Evolutionary conservation across 768 basidiomycete species (phyloP).

Genomic region (Pisolithus microcarpus): DNA sequence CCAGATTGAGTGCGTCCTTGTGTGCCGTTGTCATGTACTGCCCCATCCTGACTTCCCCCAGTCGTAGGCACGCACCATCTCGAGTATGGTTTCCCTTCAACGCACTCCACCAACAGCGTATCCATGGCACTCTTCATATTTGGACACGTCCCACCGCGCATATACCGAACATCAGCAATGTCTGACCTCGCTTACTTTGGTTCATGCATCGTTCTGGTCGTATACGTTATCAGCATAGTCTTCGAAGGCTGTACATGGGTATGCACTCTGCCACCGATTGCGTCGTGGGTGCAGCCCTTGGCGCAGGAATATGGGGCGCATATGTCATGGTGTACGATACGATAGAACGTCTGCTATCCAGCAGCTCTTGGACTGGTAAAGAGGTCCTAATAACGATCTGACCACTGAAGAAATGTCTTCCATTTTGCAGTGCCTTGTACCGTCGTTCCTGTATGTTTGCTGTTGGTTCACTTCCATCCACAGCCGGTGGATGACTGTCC

Average conservation of each 20-base stretch:
- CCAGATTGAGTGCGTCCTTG: constrained; percentile 64
- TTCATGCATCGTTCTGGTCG: constrained; percentile 37
- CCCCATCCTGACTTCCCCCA: constrained; percentile 19
- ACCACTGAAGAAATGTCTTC: not conserved
- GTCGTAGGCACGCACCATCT: constrained; percentile 75
- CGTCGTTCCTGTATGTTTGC: constrained; percentile 54
- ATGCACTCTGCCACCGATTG: constrained; percentile 88
- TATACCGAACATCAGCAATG: constrained; percentile 33
- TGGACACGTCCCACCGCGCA: constrained; percentile 48
- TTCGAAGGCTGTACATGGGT: constrained; percentile 74
- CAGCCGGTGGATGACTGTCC: constrained; percentile 96
- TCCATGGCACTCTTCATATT: constrained; percentile 84
- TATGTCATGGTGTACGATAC: constrained; percentile 29
- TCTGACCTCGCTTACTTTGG: constrained; percentile 40
- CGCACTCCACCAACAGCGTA: constrained; percentile 86
- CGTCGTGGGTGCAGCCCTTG: constrained; percentile 53
- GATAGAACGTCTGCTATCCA: constrained; percentile 39
- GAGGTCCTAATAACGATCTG: constrained; percentile 9
- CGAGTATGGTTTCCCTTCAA: constrained; percentile 95
- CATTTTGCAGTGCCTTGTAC: constrained; percentile 46
- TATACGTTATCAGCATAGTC: constrained; percentile 67
- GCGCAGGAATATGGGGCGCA: constrained; percentile 54
- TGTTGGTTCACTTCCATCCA: constrained; percentile 83
- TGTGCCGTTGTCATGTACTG: not conserved
- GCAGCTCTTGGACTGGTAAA: constrained; percentile 31